Evolutionary conservation across 192 early-diverging fungal genomes (phyloP).

Genomic region (Coemansia brasiliensis): DNA sequence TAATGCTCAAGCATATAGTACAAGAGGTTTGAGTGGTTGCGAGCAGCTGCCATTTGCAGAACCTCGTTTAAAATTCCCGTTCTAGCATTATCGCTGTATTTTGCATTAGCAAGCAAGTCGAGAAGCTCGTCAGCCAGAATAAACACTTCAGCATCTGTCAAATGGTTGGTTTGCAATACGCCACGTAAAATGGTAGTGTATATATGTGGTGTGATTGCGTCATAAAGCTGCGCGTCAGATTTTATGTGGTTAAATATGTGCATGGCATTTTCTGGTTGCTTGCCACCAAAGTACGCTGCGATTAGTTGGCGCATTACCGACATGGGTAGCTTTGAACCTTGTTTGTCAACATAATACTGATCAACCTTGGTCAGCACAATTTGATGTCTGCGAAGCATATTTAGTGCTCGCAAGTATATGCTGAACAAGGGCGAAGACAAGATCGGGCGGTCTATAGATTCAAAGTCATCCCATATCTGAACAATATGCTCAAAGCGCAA

Average conservation of each 20-base stretch:
- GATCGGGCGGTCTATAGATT: slow-evolving; percentile 15
- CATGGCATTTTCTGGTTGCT: slow-evolving; percentile 28
- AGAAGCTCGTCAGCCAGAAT: slow-evolving; percentile 29
- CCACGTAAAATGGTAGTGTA: slow-evolving; percentile 23
- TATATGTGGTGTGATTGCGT: slow-evolving; percentile 25
- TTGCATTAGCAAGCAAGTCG: slow-evolving; percentile 1
- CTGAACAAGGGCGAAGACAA: slow-evolving; percentile 14
- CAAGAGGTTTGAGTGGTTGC: slow-evolving; percentile 10
- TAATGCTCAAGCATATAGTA: slow-evolving; percentile 26
- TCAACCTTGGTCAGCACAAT: slow-evolving; percentile 18
- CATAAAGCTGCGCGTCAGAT: not conserved
- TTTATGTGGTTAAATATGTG: slow-evolving; percentile 13
- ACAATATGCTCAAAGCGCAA: slow-evolving; percentile 33
- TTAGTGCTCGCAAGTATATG: slow-evolving; percentile 43
- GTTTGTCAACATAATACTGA: not conserved
- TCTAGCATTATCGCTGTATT: slow-evolving; percentile 8
- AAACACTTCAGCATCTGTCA: slow-evolving; percentile 6
- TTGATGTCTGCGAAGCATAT: slow-evolving; percentile 26
- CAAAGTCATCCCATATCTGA: slow-evolving; percentile 23
- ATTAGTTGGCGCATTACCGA: slow-evolving; percentile 33
- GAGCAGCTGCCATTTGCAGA: slow-evolving; percentile 15
- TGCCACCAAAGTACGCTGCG: slow-evolving; percentile 31
- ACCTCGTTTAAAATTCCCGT: slow-evolving; percentile 42
- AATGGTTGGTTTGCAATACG: slow-evolving; percentile 4
- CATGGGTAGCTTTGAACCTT: not conserved